Evolutionary conservation across 257 asterid species (phyloP).

Genomic region (Haberlea rhodopensis): DNA sequence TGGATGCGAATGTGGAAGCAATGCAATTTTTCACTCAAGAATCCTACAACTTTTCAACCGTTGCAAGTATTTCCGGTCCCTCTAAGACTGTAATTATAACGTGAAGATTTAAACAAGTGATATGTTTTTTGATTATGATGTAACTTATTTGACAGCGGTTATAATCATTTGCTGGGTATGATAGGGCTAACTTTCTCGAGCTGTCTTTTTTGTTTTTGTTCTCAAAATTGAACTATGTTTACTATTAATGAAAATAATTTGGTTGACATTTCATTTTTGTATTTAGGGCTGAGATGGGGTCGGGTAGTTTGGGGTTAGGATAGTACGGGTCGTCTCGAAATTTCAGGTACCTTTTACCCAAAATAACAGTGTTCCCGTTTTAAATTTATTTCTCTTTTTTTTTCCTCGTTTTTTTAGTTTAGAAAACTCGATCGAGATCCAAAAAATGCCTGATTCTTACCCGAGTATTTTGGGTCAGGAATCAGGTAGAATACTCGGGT

Average conservation of each 20-base stretch:
- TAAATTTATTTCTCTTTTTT: no score
- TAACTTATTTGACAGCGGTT: conserved; percentile 38
- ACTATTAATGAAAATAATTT: conserved; percentile 22
- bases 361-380: no score
- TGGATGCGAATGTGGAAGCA: conserved; percentile 23
- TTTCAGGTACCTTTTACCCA: no score
- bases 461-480: no score
- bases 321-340: no score
- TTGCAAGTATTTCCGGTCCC: conserved; percentile 38
- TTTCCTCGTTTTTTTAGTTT: no score
- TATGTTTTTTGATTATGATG: conserved; percentile 17
- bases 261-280: not conserved
- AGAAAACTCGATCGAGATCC: no score
- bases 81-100: conserved; percentile 35
- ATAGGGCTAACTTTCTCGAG: conserved; percentile 20
- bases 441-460: no score
- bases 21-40: conserved; percentile 54
- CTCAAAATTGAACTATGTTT: conserved; percentile 6
- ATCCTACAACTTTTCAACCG: conserved; percentile 35
- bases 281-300: no score
- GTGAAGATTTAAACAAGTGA: conserved; percentile 38
- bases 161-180: conserved; percentile 49
- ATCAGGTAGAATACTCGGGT: no score
- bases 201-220: conserved; percentile 19
- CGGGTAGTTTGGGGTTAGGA: no score